Conservation (phyloP, 2,329 filamentous ascomycete species). For the Ceratocystiopsis sp. region DNA sequence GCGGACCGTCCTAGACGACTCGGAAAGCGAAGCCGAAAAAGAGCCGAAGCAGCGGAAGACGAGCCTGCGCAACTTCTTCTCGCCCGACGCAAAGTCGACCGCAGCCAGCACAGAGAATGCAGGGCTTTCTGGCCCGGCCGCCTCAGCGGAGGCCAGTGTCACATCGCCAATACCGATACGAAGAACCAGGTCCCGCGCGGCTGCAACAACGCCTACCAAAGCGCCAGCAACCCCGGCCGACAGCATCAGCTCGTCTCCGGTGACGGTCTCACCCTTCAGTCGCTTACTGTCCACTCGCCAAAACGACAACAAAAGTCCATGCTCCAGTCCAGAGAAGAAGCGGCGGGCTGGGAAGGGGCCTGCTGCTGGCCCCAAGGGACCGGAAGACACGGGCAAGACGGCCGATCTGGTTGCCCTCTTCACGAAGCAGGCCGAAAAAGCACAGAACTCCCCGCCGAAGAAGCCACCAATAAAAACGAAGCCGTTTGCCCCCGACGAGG, state of each 20-base stretch:
- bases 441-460: conserved; percentile 18
- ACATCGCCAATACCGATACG: conserved; percentile 24
- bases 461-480: conserved; percentile 4
- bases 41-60: conserved; percentile 19
- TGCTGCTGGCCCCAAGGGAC: conserved; percentile 11
- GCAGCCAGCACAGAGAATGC: conserved; percentile 14
- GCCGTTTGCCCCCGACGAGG: too few relatives aligned
- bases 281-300: conserved; percentile 5
- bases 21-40: conserved; percentile 31
- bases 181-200: conserved; percentile 18
- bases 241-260: conserved; percentile 1
- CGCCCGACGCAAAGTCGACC: conserved; percentile 24
- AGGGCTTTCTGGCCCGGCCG: conserved; percentile 14
- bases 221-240: neutral
- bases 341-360: neutral
- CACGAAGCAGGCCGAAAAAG: conserved; percentile 40
- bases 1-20: conserved; percentile 35
- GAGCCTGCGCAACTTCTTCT: conserved; percentile 36
- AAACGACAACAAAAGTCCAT: conserved; percentile 17
- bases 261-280: conserved; percentile 1
- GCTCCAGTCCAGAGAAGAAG: conserved; percentile 29
- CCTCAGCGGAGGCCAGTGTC: conserved; percentile 1
- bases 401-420: conserved; percentile 43
- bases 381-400: conserved; percentile 32
- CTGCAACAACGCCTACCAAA: conserved; percentile 2